Conservation (phyloP, 2,329 filamentous ascomycete genomes). For the Fusarium pseudocircinatum region DNA sequence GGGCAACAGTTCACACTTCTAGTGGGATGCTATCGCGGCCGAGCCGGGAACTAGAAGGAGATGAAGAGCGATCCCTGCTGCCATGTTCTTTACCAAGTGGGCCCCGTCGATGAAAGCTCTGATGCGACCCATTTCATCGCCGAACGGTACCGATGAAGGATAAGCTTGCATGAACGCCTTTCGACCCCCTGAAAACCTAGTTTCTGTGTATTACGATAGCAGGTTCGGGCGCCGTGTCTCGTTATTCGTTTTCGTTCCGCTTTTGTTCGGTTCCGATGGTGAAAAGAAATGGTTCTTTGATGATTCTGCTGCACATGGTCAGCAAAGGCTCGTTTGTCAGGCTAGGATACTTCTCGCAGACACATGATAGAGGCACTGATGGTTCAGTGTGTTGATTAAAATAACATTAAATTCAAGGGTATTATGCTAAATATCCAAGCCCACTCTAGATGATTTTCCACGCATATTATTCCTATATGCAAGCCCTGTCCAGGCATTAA, state of each 20-base stretch:
- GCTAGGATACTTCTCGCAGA: conserved; percentile 9
- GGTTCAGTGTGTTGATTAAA: conserved; percentile 4
- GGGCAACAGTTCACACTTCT: neutral
- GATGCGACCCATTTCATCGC: conserved; percentile 38
- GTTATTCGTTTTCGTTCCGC: neutral
- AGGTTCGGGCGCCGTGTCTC: neutral
- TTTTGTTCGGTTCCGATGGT: neutral
- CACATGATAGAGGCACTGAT: conserved; percentile 6
- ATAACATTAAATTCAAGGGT: conserved; percentile 31
- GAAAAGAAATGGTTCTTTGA: conserved; percentile 4
- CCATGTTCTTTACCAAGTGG: conserved; percentile 34
- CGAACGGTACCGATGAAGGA: conserved; percentile 33
- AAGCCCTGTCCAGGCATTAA: conserved; percentile 22
- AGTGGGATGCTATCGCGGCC: neutral
- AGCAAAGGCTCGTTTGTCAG: neutral
- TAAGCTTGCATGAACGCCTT: conserved; percentile 33
- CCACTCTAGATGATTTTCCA: conserved; percentile 6
- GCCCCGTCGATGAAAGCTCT: conserved; percentile 18
- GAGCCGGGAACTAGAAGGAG: conserved; percentile 3
- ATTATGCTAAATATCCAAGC: conserved; percentile 39
- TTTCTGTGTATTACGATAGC: neutral
- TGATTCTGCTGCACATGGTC: conserved; percentile 16
- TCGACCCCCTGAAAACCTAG: conserved; percentile 26
- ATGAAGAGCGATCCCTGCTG: conserved; percentile 23
- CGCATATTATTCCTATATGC: conserved; percentile 14